Conservation (phyloP, 495 filamentous ascomycete genomes). For the Neurospora hispaniola region DNA sequence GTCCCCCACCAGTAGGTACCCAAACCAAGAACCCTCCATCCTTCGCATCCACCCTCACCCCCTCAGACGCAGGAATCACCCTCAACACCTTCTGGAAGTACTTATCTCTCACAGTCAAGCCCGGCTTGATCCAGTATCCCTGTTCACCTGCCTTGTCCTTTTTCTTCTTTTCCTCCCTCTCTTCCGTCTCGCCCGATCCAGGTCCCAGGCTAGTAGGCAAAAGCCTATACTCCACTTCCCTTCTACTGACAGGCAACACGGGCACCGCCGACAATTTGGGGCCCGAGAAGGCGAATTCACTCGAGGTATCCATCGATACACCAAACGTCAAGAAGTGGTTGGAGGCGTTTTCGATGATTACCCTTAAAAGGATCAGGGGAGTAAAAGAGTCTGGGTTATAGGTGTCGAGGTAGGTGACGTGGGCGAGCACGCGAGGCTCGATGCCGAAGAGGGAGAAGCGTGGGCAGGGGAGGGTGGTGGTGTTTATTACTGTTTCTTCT, state of each 20-base stretch:
- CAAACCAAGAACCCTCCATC: slow-evolving; percentile 62
- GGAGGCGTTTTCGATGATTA: slow-evolving; percentile 88
- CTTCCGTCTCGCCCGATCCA: not conserved
- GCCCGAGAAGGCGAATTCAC: slow-evolving; percentile 88
- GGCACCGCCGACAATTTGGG: slow-evolving; percentile 68
- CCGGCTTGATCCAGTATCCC: slow-evolving; percentile 61
- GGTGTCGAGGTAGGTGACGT: slow-evolving; percentile 34
- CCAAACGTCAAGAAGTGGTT: slow-evolving; percentile 89
- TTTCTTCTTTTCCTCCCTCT: not conserved
- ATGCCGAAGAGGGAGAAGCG: slow-evolving; percentile 66
- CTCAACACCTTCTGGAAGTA: slow-evolving; percentile 82
- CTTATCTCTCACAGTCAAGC: slow-evolving; percentile 67
- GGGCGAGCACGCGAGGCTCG: slow-evolving; percentile 80
- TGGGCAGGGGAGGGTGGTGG: slow-evolving; percentile 57
- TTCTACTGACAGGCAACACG: slow-evolving; percentile 66
- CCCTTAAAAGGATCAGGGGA: slow-evolving; percentile 32
- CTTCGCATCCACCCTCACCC: slow-evolving; percentile 57
- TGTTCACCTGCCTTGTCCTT: slow-evolving; percentile 7
- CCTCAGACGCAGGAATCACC: slow-evolving; percentile 54
- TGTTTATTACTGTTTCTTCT: slow-evolving; percentile 27
- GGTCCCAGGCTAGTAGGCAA: slow-evolving; percentile 32
- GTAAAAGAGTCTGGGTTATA: not conserved
- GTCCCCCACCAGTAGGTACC: slow-evolving; percentile 36
- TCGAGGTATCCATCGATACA: slow-evolving; percentile 80
- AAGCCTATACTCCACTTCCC: slow-evolving; percentile 58